Conservation (phyloP, 148 eudicot species). For the Arctostaphylos glauca region DNA sequence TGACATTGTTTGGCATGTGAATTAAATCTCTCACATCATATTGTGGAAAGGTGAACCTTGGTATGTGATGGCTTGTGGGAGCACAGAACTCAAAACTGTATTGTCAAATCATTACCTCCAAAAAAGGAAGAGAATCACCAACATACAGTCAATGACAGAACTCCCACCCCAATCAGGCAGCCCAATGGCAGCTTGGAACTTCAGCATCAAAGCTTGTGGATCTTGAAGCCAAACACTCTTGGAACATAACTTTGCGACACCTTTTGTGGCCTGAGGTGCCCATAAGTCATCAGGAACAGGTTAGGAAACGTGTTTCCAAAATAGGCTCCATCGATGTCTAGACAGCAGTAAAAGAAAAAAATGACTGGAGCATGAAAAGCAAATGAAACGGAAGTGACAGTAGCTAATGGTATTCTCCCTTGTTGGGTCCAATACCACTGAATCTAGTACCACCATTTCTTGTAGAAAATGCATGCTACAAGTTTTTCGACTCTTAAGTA, state of each 20-base stretch:
- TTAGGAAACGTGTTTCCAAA: constrained; percentile 69
- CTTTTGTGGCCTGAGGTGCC: constrained; percentile 65
- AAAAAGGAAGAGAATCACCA: neutral
- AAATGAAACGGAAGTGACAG: neutral
- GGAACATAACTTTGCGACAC: constrained; percentile 53
- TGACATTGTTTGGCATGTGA: constrained; percentile 7
- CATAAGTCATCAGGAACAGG: constrained; percentile 69
- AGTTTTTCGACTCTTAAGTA: neutral
- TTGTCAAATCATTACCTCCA: neutral
- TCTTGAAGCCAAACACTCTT: constrained; percentile 68
- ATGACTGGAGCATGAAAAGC: neutral
- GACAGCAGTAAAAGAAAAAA: constrained; percentile 29
- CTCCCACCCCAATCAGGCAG: neutral
- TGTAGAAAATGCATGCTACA: neutral
- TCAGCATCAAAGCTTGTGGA: constrained; percentile 56
- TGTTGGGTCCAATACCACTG: neutral
- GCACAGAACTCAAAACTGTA: neutral
- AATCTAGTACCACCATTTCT: too few species aligned
- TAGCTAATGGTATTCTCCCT: neutral
- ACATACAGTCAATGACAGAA: neutral
- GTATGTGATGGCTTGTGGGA: constrained; percentile 6
- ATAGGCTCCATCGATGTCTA: constrained; percentile 72
- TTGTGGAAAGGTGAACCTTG: constrained; percentile 2
- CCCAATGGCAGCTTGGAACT: constrained; percentile 1
- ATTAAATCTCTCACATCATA: neutral